Conservation (phyloP, 768 basidiomycete genomes). For the Basidioascus undulatus region DNA sequence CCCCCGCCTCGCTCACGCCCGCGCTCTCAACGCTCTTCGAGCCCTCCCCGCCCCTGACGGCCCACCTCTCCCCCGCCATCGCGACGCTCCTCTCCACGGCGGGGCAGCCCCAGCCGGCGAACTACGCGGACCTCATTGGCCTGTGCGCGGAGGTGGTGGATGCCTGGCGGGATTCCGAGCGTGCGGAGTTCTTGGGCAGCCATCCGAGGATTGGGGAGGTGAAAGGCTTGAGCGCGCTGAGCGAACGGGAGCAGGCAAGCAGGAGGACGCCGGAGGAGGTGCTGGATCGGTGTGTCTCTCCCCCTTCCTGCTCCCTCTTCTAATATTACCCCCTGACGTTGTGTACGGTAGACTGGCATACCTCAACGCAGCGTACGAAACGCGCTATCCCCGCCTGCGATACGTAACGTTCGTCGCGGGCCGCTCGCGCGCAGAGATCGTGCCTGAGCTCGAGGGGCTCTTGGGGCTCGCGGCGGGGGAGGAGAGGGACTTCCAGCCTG, state of each 20-base stretch:
- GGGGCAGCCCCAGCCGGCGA: neutral
- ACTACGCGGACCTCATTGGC: conserved; percentile 12
- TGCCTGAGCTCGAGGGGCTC: conserved; percentile 16
- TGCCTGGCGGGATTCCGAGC: conserved; percentile 14
- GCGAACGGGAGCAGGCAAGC: conserved; percentile 19
- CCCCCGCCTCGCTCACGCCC: conserved; percentile 5
- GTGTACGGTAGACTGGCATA: conserved; percentile 10
- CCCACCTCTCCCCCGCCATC: conserved; percentile 17
- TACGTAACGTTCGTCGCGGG: conserved; percentile 23
- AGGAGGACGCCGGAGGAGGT: conserved; percentile 14
- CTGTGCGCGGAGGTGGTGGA: conserved; percentile 10
- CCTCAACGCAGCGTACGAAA: conserved; percentile 20
- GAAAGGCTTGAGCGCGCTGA: conserved; percentile 15
- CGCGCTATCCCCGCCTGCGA: conserved; percentile 17
- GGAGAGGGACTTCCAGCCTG: conserved; percentile 3
- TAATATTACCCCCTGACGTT: neutral
- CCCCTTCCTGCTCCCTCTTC: neutral
- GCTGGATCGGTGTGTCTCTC: no score
- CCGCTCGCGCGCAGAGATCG: conserved; percentile 18
- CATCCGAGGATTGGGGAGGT: conserved; percentile 23
- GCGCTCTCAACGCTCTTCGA: conserved; percentile 18
- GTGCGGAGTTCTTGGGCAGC: conserved; percentile 17
- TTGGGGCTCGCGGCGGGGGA: neutral
- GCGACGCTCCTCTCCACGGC: conserved; percentile 5
- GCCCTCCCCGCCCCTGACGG: conserved; percentile 14